Evolutionary conservation across 164 flowering plant genomes (phyloP).

Genomic region (Magnolia sinica): DNA sequence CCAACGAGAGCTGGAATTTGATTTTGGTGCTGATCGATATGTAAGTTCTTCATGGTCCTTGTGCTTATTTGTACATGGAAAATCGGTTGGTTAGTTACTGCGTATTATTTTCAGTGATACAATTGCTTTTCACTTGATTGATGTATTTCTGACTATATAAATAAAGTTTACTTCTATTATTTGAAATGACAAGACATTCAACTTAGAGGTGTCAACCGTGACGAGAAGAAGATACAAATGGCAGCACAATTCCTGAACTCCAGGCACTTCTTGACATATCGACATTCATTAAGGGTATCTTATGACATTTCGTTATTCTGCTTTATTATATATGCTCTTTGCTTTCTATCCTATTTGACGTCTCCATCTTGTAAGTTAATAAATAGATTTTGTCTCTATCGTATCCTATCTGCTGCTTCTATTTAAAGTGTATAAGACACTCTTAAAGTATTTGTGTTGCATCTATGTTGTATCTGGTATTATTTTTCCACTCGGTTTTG

Average conservation of each 20-base stretch:
- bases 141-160: neutral
- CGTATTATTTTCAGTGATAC: neutral
- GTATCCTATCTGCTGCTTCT: too few relatives aligned
- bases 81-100: neutral
- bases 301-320: neutral
- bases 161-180: neutral
- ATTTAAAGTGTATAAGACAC: too few relatives aligned
- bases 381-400: too few relatives aligned
- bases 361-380: too few relatives aligned
- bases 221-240: constrained; percentile 84
- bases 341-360: neutral
- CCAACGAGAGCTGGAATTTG: constrained; percentile 74
- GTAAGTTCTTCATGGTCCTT: constrained; percentile 32
- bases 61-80: neutral
- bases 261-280: constrained; percentile 83
- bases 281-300: constrained; percentile 85
- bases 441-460: too few relatives aligned
- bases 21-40: constrained; percentile 65
- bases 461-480: too few relatives aligned
- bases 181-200: constrained; percentile 72
- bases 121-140: neutral
- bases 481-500: too few relatives aligned
- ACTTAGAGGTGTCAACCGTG: constrained; percentile 90
- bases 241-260: constrained; percentile 72
- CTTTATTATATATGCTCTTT: neutral